Evolutionary conservation across 306 rosid species (phyloP).

Genomic region (Lathyrus tuberosus): DNA sequence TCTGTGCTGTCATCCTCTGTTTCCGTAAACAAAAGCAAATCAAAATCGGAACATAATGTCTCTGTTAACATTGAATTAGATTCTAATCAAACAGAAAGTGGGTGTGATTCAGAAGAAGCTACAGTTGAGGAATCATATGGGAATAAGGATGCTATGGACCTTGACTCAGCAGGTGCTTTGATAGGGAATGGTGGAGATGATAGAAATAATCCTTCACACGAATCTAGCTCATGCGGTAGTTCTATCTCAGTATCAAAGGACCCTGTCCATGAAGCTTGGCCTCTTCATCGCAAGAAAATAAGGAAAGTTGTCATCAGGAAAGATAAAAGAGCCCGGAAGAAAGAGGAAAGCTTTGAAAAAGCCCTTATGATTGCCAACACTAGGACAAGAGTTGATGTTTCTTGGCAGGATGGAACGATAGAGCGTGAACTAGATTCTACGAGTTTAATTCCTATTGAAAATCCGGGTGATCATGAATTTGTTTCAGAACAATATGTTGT

Average conservation of each 20-base stretch:
- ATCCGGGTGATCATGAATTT: conserved; percentile 97
- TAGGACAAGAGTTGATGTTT: conserved; percentile 80
- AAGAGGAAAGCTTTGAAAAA: conserved; percentile 89
- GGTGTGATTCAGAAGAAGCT: conserved; percentile 77
- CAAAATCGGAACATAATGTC: conserved; percentile 62
- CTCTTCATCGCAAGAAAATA: conserved; percentile 88
- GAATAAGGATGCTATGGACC: conserved; percentile 65
- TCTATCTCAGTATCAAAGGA: conserved; percentile 69
- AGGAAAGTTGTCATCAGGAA: conserved; percentile 88
- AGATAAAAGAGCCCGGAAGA: conserved; percentile 85
- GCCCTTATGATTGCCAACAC: conserved; percentile 86
- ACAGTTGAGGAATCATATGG: conserved; percentile 65
- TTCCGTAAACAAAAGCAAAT: conserved; percentile 55
- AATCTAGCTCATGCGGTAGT: conserved; percentile 71
- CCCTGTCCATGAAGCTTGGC: conserved; percentile 78
- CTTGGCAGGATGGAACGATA: conserved; percentile 91
- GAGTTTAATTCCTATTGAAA: conserved; percentile 78
- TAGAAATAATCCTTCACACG: conserved; percentile 50
- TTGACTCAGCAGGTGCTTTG: conserved; percentile 55
- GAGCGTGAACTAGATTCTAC: conserved; percentile 62
- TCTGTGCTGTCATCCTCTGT: conserved; percentile 45
- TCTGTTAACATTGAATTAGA: conserved; percentile 60
- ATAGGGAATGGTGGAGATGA: conserved; percentile 56
- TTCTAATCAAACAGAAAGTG: conserved; percentile 65
- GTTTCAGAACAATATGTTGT: conserved; percentile 95